Percentiles rank a stretch among this genome's conserved stretches.
These are phyloP conservation scores for Xylaria multiplex DNA, from an alignment of 2,329 filamentous ascomycete genomes.

Conservation along the genomic window DNA sequence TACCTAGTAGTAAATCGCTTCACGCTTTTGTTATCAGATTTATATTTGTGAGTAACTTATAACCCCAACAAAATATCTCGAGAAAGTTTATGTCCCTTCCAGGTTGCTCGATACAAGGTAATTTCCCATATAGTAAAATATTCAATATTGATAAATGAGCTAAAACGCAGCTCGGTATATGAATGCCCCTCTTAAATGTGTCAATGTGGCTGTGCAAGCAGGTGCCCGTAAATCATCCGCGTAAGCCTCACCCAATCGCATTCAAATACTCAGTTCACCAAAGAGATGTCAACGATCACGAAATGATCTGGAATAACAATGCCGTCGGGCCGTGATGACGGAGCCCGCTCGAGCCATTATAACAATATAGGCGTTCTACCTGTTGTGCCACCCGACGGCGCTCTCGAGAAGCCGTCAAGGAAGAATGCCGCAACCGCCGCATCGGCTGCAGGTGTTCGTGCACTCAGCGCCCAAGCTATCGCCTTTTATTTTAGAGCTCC, in stretches of 20 bases:
- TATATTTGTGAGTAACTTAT: no score
- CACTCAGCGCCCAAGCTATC: slow-evolving; percentile 82
- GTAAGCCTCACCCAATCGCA: slow-evolving; percentile 5
- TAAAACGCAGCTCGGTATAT: background rate
- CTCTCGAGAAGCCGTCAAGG: slow-evolving; percentile 59
- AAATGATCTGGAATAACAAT: slow-evolving; percentile 47
- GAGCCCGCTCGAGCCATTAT: slow-evolving; percentile 38
- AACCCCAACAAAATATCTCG: no score
- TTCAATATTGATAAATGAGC: background rate
- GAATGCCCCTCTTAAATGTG: background rate
- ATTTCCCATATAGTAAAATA: background rate
- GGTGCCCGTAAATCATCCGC: background rate
- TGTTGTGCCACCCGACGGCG: slow-evolving; percentile 55
- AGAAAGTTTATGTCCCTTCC: background rate
- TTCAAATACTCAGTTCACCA: background rate
- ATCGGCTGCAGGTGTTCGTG: slow-evolving; percentile 86
- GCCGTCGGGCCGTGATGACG: slow-evolving; percentile 47
- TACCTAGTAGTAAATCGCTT: no score
- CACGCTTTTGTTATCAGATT: no score
- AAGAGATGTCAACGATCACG: slow-evolving; percentile 33
- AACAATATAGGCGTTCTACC: slow-evolving; percentile 55
- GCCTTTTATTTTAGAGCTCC: slow-evolving; percentile 93
- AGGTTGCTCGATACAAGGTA: background rate
- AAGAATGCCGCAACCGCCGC: slow-evolving; percentile 73
- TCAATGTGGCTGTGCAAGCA: slow-evolving; percentile 10